Percentiles rank a stretch among this genome's conserved stretches.
Conservation (phyloP, 805 yeast genomes). For the Danielia oregonensis region DNA sequence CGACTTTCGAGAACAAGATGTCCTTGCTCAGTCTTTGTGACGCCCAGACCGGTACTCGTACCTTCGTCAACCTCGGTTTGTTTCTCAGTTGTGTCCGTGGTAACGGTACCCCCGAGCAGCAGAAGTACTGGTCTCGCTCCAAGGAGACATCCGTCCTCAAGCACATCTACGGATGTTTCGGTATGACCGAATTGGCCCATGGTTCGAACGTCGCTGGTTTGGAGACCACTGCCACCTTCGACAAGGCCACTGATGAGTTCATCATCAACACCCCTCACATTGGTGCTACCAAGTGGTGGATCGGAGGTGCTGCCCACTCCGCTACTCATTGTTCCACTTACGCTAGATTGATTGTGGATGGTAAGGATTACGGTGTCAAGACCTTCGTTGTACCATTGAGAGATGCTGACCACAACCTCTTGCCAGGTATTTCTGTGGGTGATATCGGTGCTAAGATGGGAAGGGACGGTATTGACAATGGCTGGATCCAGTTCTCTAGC, state of each 20-base stretch:
- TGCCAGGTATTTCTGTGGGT: constrained; percentile 20
- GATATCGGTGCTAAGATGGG: constrained; percentile 23
- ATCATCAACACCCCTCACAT: constrained; percentile 20
- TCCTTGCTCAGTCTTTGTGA: constrained; percentile 13
- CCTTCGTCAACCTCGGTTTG: constrained; percentile 19
- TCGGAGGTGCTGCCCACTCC: constrained; percentile 22
- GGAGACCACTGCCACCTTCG: constrained; percentile 22
- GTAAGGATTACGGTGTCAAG: constrained; percentile 20
- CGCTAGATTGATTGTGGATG: constrained; percentile 18
- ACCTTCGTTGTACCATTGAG: constrained; percentile 20
- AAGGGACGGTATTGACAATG: constrained; percentile 21
- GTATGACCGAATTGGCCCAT: constrained; percentile 21
- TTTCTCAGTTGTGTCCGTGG: constrained; percentile 18
- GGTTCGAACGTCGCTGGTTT: constrained; percentile 21
- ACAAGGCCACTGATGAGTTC: constrained; percentile 16
- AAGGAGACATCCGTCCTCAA: constrained; percentile 16
- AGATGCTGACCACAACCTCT: constrained; percentile 16
- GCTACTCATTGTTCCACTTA: constrained; percentile 18
- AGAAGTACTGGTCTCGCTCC: constrained; percentile 13
- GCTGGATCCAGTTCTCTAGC: constrained; percentile 20
- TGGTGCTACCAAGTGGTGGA: constrained; percentile 24
- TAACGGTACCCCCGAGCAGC: constrained; percentile 18
- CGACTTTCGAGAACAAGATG: constrained; percentile 7
- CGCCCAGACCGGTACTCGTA: constrained; percentile 17
- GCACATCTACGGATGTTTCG: constrained; percentile 18